Percentiles rank a stretch among this genome's conserved stretches.
phyloP scores from a whole-genome alignment of 2,329 filamentous ascomycete species.

The Diaporthe vaccinii region DNA sequence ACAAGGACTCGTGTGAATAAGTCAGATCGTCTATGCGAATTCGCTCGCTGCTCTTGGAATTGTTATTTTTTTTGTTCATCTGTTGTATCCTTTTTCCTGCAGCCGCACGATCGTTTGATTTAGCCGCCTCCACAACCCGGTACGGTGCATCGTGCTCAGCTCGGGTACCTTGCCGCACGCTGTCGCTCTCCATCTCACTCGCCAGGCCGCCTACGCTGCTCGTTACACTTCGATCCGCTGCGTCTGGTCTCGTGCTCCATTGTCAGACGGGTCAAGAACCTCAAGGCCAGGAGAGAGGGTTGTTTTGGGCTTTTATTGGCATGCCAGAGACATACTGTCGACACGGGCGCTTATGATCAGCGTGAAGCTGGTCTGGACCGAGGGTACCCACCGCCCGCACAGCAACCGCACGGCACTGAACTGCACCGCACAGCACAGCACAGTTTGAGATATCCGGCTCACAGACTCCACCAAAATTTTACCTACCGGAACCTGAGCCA shows the following conservation, averaged over 20 bases:
- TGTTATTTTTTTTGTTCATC: constrained; percentile 15
- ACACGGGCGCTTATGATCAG: constrained; percentile 41
- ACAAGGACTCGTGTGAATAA: constrained; percentile 12
- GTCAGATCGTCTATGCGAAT: constrained; percentile 1
- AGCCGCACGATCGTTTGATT: constrained; percentile 40
- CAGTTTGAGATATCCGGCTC: constrained; percentile 41
- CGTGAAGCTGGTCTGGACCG: constrained; percentile 30
- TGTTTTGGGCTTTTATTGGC: constrained; percentile 34
- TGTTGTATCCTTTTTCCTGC: constrained; percentile 30
- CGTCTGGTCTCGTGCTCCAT: constrained; percentile 31
- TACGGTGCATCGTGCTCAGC: constrained; percentile 31
- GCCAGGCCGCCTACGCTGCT: constrained; percentile 13
- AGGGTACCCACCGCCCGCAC: constrained; percentile 25
- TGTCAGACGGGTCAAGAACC: constrained; percentile 35
- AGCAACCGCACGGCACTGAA: constrained; percentile 36
- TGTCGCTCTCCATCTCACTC: constrained; percentile 1
- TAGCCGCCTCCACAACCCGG: constrained; percentile 43
- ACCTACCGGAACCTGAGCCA: constrained; percentile 37
- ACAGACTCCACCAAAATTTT: constrained; percentile 42
- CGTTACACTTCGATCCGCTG: constrained; percentile 34
- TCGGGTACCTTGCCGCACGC: constrained; percentile 36
- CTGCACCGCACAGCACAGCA: constrained; percentile 36
- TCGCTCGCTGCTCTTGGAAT: constrained; percentile 30
- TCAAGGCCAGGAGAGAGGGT: constrained; percentile 14
- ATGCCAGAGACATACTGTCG: constrained; percentile 36